These are phyloP conservation scores for Medicago lupulina DNA, from an alignment of 306 rosid species.

Conservation along the genomic window DNA sequence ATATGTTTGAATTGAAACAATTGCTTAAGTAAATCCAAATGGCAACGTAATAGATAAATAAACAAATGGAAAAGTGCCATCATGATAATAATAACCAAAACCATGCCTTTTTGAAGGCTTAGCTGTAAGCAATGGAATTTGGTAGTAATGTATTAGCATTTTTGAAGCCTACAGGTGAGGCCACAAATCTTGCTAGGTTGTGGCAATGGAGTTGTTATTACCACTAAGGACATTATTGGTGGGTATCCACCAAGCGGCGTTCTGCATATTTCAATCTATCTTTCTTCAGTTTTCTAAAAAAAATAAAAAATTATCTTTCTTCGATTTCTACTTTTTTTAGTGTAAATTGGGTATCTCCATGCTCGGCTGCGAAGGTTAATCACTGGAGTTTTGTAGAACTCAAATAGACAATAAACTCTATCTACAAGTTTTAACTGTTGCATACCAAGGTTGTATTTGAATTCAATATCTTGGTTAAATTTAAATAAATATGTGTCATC, in stretches of 20 bases:
- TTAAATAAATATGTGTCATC: too few relatives aligned
- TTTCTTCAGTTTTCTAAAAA: too few relatives aligned
- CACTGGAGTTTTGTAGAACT: too few relatives aligned
- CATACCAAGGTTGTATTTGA: too few relatives aligned
- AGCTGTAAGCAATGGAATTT: conserved; percentile 34
- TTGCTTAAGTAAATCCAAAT: not conserved
- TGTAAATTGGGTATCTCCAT: too few relatives aligned
- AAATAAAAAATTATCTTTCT: too few relatives aligned
- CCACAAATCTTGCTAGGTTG: conserved; percentile 44
- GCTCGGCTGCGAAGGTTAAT: too few relatives aligned
- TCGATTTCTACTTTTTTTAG: too few relatives aligned
- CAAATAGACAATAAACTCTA: too few relatives aligned
- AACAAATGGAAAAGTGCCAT: not conserved
- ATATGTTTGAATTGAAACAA: too few relatives aligned
- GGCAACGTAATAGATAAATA: not conserved
- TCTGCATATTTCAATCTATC: conserved; percentile 35
- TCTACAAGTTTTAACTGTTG: too few relatives aligned
- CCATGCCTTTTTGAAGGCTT: conserved; percentile 21
- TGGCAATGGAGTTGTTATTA: conserved; percentile 53
- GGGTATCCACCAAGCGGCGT: conserved; percentile 48
- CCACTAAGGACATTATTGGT: conserved; percentile 41
- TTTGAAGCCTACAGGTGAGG: conserved; percentile 40
- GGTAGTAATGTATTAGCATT: conserved; percentile 18
- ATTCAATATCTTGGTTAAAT: too few relatives aligned
- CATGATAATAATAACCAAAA: conserved; percentile 6